Percentiles rank a stretch among this genome's conserved stretches.
phyloP scores from a whole-genome alignment of 2,329 filamentous ascomycete genomes.

The Hymenotorrendiella dingleyae region DNA sequence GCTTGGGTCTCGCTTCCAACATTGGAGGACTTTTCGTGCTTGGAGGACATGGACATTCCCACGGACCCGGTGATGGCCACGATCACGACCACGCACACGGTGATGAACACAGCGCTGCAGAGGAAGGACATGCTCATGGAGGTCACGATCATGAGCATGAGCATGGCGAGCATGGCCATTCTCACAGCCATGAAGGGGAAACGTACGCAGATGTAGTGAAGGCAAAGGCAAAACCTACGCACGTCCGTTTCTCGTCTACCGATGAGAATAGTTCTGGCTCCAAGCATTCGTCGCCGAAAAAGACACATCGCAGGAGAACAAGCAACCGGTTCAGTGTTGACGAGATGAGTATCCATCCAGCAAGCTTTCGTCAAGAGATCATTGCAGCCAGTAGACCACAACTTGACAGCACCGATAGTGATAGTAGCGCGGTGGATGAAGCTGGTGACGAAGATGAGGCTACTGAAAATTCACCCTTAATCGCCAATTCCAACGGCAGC shows the following conservation, averaged over 20 bases:
- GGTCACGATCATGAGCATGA: slow-evolving; percentile 17
- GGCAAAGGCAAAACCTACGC: slow-evolving; percentile 30
- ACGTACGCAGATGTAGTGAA: slow-evolving; percentile 57
- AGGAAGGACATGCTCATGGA: slow-evolving; percentile 46
- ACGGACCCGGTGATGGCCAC: slow-evolving; percentile 34
- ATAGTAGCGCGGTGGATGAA: slow-evolving; percentile 35
- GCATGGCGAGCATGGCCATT: slow-evolving; percentile 35
- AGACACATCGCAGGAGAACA: slow-evolving; percentile 24
- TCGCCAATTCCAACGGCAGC: slow-evolving; percentile 15
- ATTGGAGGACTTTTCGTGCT: slow-evolving; percentile 84
- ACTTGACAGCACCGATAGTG: slow-evolving; percentile 46
- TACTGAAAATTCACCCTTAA: slow-evolving; percentile 28
- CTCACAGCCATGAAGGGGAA: slow-evolving; percentile 46
- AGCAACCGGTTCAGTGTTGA: slow-evolving; percentile 53
- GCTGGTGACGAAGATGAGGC: slow-evolving; percentile 31
- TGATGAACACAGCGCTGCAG: slow-evolving; percentile 26
- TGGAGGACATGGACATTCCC: slow-evolving; percentile 82
- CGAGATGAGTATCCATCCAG: slow-evolving; percentile 77
- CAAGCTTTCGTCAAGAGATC: slow-evolving; percentile 86
- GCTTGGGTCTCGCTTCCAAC: slow-evolving; percentile 79
- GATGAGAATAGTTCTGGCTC: slow-evolving; percentile 26
- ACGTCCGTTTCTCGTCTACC: slow-evolving; percentile 24
- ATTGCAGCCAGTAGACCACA: slow-evolving; percentile 71
- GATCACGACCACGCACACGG: slow-evolving; percentile 16
- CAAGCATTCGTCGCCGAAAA: slow-evolving; percentile 15